These are phyloP conservation scores for Didymella segeticola DNA, from an alignment of 2,329 filamentous ascomycete genomes.

Conservation along the genomic window DNA sequence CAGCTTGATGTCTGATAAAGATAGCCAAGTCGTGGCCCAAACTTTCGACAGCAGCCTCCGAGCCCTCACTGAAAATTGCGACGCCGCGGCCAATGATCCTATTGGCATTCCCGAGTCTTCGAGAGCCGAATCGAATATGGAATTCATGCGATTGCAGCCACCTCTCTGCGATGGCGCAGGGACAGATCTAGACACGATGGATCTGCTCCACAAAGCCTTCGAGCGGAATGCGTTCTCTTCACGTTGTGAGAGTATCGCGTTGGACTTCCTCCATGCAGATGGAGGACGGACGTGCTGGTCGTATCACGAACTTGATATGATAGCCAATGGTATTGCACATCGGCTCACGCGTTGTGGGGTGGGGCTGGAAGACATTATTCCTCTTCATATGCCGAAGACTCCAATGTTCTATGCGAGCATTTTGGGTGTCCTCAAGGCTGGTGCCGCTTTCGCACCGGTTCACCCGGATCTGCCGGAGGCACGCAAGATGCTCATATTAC, in stretches of 20 bases:
- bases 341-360: slow-evolving; percentile 32
- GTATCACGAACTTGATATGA: slow-evolving; percentile 37
- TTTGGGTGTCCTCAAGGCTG: slow-evolving; percentile 51
- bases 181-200: neutral
- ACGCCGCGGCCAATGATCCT: slow-evolving; percentile 31
- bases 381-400: slow-evolving; percentile 45
- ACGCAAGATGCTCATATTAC: slow-evolving; percentile 45
- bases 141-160: slow-evolving; percentile 18
- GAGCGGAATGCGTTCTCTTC: slow-evolving; percentile 41
- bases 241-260: slow-evolving; percentile 38
- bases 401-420: slow-evolving; percentile 47
- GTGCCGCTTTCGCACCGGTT: slow-evolving; percentile 48
- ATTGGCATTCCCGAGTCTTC: slow-evolving; percentile 29
- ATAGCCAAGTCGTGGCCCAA: slow-evolving; percentile 36
- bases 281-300: slow-evolving; percentile 43
- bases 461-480: slow-evolving; percentile 45
- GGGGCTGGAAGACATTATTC: slow-evolving; percentile 42
- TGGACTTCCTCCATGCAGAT: slow-evolving; percentile 48
- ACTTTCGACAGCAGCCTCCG: slow-evolving; percentile 38
- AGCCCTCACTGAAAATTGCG: slow-evolving; percentile 32
- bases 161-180: neutral
- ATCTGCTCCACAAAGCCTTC: slow-evolving; percentile 49
- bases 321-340: slow-evolving; percentile 45
- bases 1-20: slow-evolving; percentile 34
- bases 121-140: slow-evolving; percentile 34